Evolutionary conservation across 2,329 filamentous ascomycete species (phyloP).

Genomic region (Colletotrichum sansevieriae): DNA sequence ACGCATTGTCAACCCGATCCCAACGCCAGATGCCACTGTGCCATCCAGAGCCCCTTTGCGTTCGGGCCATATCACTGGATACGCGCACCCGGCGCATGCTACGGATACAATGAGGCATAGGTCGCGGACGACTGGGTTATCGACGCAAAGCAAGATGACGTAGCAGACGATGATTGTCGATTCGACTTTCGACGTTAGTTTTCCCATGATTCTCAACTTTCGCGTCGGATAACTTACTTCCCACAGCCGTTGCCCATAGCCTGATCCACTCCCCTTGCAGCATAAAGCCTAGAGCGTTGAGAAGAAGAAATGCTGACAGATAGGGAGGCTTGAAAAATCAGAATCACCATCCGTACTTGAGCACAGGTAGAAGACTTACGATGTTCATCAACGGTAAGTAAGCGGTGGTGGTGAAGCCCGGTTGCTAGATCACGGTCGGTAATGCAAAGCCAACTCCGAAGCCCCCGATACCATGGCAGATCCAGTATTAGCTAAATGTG

Average conservation of each 20-base stretch:
- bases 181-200: background rate
- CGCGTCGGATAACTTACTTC: background rate
- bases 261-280: conserved; percentile 5
- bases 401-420: too few species aligned
- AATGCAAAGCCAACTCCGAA: too few species aligned
- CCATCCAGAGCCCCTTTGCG: too few species aligned
- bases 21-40: background rate
- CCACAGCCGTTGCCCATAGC: background rate
- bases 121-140: background rate
- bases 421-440: too few species aligned
- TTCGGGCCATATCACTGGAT: too few species aligned
- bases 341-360: too few species aligned
- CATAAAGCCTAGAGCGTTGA: background rate
- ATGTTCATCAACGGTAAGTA: too few species aligned
- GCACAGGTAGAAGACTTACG: too few species aligned
- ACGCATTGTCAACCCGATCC: background rate
- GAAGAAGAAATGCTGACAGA: background rate
- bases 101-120: conserved; percentile 2
- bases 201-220: background rate
- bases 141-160: background rate
- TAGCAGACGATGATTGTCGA: conserved; percentile 1
- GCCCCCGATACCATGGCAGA: too few species aligned
- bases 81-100: background rate
- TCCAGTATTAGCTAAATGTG: too few species aligned
- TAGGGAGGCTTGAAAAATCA: background rate